Evolutionary conservation across 495 filamentous ascomycete species (phyloP).

Genomic region (Symbiotaphrina buchneri): DNA sequence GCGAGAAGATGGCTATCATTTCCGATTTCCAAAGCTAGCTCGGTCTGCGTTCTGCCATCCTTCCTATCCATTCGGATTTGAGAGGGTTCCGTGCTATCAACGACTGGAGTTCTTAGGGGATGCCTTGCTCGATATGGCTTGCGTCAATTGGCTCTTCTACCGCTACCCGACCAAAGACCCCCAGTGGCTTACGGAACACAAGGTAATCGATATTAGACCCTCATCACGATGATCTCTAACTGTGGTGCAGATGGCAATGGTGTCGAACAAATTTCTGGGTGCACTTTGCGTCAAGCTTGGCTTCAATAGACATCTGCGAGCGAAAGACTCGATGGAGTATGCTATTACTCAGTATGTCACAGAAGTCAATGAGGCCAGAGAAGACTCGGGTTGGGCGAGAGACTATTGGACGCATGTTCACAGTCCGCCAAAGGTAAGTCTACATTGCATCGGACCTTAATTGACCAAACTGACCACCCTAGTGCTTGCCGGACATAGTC

Average conservation of each 20-base stretch:
- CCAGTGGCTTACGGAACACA: slow-evolving; percentile 97
- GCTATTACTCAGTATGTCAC: slow-evolving; percentile 48
- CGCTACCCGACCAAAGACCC: slow-evolving; percentile 61
- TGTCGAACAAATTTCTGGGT: slow-evolving; percentile 86
- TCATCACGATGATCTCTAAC: not conserved
- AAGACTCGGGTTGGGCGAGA: slow-evolving; percentile 15
- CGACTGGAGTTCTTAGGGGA: slow-evolving; percentile 89
- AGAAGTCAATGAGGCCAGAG: slow-evolving; percentile 35
- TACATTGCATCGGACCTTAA: not conserved
- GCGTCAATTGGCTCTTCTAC: slow-evolving; percentile 58
- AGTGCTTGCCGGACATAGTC: slow-evolving; percentile 70
- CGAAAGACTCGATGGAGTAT: slow-evolving; percentile 28
- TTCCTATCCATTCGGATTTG: slow-evolving; percentile 48
- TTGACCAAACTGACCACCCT: not conserved
- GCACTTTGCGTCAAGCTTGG: slow-evolving; percentile 54
- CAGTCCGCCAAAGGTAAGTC: slow-evolving; percentile 48
- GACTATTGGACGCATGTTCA: slow-evolving; percentile 60
- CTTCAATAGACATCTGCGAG: slow-evolving; percentile 51
- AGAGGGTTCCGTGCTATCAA: slow-evolving; percentile 72
- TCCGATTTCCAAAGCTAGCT: slow-evolving; percentile 54
- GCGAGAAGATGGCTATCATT: slow-evolving; percentile 51
- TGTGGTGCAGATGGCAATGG: slow-evolving; percentile 66
- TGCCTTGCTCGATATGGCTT: slow-evolving; percentile 70
- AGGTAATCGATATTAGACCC: slow-evolving; percentile 16
- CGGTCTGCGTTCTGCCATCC: slow-evolving; percentile 79